phyloP scores from a whole-genome alignment of 2,329 filamentous ascomycete genomes.

The Phialocephala sp. region DNA sequence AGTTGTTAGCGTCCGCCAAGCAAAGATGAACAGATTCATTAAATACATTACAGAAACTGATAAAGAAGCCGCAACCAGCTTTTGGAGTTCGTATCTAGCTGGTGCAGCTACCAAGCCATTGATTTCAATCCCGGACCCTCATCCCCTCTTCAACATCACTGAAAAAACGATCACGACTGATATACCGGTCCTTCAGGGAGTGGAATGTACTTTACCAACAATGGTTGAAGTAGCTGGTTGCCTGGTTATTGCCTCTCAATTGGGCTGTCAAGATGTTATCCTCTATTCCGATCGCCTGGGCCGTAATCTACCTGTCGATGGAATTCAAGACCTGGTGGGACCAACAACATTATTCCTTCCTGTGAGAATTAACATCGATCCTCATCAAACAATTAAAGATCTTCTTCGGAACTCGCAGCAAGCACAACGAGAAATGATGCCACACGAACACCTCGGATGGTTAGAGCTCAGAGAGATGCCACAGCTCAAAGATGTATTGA shows the following conservation, averaged over 20 bases:
- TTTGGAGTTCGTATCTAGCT: slow-evolving; percentile 20
- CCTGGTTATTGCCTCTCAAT: slow-evolving; percentile 45
- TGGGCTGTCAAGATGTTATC: slow-evolving; percentile 46
- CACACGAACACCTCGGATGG: slow-evolving; percentile 13
- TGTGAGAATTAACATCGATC: slow-evolving; percentile 44
- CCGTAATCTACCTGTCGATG: slow-evolving; percentile 45
- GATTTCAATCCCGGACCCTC: slow-evolving; percentile 3
- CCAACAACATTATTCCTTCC: slow-evolving; percentile 51
- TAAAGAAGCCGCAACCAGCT: slow-evolving; percentile 11
- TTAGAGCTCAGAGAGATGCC: slow-evolving; percentile 8
- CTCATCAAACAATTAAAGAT: neutral
- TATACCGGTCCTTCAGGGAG: neutral
- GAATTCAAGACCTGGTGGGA: slow-evolving; percentile 48
- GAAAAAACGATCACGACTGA: neutral
- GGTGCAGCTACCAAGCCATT: slow-evolving; percentile 14
- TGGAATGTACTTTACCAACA: slow-evolving; percentile 36
- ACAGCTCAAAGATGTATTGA: slow-evolving; percentile 2
- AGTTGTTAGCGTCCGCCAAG: neutral
- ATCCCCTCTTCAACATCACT: neutral
- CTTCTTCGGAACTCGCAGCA: slow-evolving; percentile 10
- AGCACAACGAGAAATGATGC: neutral
- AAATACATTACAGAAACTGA: slow-evolving; percentile 18
- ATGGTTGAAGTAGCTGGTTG: slow-evolving; percentile 49
- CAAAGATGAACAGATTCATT: slow-evolving; percentile 22
- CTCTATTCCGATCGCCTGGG: slow-evolving; percentile 50